phyloP scores from a whole-genome alignment of 345 rosid species.

The Viola odorata region DNA sequence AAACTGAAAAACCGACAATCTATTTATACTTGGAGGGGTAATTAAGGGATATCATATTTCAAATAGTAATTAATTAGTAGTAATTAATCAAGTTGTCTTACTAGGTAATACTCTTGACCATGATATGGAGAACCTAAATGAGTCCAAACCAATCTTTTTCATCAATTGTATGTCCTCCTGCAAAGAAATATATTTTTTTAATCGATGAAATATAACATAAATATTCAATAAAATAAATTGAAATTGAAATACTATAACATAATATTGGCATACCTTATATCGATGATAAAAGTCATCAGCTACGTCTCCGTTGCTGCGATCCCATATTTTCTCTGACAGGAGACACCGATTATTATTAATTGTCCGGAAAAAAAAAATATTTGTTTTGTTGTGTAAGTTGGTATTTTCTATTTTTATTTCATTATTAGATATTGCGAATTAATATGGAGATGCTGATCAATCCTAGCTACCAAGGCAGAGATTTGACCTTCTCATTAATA shows the following conservation, averaged over 20 bases:
- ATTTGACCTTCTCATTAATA: too few relatives aligned
- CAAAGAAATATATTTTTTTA: not conserved
- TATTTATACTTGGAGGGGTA: too few relatives aligned
- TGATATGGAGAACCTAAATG: conserved; percentile 29
- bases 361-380: too few relatives aligned
- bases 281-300: conserved; percentile 37
- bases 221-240: not conserved
- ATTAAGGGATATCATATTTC: too few relatives aligned
- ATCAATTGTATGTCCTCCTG: conserved; percentile 27
- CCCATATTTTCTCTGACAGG: conserved; percentile 17
- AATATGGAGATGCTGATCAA: too few relatives aligned
- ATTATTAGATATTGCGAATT: too few relatives aligned
- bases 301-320: conserved; percentile 15
- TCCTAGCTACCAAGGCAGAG: too few relatives aligned
- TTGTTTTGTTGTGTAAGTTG: too few relatives aligned
- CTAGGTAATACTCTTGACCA: conserved; percentile 33
- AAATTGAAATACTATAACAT: not conserved
- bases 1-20: too few relatives aligned
- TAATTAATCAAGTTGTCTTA: conserved; percentile 3
- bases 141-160: conserved; percentile 27
- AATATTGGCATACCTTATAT: conserved; percentile 20
- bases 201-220: too few relatives aligned
- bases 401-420: too few relatives aligned
- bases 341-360: too few relatives aligned
- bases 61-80: not conserved